Evolutionary conservation across 2,329 filamentous ascomycete species (phyloP).

Genomic region (Leptographium galeiforme): DNA sequence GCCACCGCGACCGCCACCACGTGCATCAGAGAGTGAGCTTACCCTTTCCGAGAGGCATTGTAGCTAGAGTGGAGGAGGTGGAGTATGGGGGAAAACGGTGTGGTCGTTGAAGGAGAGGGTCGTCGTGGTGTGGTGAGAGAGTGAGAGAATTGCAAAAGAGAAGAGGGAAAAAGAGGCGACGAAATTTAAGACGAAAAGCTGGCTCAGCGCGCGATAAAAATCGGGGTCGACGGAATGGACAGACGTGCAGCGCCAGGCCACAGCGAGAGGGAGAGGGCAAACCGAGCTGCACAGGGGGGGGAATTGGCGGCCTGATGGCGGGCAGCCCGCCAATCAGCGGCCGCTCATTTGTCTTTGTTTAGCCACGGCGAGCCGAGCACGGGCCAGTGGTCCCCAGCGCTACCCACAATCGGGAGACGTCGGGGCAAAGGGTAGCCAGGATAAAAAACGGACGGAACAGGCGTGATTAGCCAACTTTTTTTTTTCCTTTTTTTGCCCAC

Average conservation of each 20-base stretch:
- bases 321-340: conserved; percentile 9
- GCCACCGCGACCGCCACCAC: no score
- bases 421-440: not conserved
- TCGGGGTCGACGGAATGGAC: conserved; percentile 1
- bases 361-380: not conserved
- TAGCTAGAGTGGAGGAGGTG: conserved; percentile 16
- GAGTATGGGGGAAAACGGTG: not conserved
- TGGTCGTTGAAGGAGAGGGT: not conserved
- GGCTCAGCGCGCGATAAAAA: not conserved
- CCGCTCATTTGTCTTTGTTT: conserved; percentile 7
- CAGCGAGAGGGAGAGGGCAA: no score
- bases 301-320: no score
- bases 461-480: no score
- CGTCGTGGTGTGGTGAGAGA: conserved; percentile 2
- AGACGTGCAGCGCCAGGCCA: not conserved
- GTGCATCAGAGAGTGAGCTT: conserved; percentile 16
- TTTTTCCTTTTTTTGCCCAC: no score
- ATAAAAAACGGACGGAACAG: no score
- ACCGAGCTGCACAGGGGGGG: no score
- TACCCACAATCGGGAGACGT: conserved; percentile 10
- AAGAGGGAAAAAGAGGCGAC: conserved; percentile 1
- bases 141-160: not conserved
- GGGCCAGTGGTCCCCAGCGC: not conserved
- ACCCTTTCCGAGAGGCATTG: conserved; percentile 31
- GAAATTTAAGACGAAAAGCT: not conserved